Conservation (phyloP, 2,329 filamentous ascomycete species). For the Fusarium euwallaceae region DNA sequence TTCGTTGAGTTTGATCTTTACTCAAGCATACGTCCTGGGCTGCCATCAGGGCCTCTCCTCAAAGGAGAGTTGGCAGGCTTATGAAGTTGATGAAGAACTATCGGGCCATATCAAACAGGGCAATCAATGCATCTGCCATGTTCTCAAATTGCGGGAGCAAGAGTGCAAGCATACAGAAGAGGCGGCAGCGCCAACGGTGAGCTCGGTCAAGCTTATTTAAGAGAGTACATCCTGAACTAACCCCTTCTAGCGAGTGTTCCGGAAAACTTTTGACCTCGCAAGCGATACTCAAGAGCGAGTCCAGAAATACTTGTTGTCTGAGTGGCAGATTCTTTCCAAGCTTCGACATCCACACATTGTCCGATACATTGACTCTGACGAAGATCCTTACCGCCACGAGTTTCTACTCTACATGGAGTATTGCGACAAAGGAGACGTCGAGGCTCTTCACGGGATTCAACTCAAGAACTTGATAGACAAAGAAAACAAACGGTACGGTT, state of each 20-base stretch:
- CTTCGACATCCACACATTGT: not conserved
- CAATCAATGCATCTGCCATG: not conserved
- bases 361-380: not conserved
- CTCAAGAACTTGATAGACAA: not conserved
- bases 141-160: not conserved
- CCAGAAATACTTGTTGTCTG: not conserved
- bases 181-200: not conserved
- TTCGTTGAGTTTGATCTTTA: too few relatives aligned
- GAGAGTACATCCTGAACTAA: not conserved
- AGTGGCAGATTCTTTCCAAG: not conserved
- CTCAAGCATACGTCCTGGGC: not conserved
- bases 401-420: not conserved
- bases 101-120: not conserved
- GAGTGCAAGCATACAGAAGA: not conserved
- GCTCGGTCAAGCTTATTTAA: not conserved
- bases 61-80: not conserved
- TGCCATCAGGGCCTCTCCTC: not conserved
- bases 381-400: not conserved
- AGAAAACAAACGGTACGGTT: not conserved
- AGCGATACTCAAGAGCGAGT: not conserved
- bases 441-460: not conserved
- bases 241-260: not conserved
- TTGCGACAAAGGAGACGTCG: not conserved
- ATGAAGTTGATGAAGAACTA: not conserved
- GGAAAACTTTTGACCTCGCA: not conserved